Percentiles rank a stretch among this genome's conserved stretches.
Evolutionary conservation across 1,284 basidiomycete genomes (phyloP).

Genomic region (Coriolopsis trogii): DNA sequence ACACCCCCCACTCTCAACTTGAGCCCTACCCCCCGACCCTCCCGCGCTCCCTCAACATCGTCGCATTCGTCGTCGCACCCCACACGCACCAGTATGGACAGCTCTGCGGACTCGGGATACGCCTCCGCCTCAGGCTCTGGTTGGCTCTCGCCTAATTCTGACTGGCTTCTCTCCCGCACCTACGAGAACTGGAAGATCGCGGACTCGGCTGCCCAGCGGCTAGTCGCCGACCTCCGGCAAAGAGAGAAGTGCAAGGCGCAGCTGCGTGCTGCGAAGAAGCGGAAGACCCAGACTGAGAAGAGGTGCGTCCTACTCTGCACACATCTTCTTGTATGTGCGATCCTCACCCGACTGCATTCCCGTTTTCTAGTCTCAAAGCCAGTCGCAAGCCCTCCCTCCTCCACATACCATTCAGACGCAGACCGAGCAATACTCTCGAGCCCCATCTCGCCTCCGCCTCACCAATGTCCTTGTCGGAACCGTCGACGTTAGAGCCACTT

Average conservation of each 20-base stretch:
- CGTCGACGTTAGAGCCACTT: no score
- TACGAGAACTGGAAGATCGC: slow-evolving; percentile 28
- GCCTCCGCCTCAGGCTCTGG: slow-evolving; percentile 11
- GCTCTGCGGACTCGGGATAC: slow-evolving; percentile 21
- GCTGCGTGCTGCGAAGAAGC: slow-evolving; percentile 21
- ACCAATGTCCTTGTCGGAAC: background rate
- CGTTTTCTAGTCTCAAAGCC: slow-evolving; percentile 7
- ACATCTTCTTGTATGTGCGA: background rate
- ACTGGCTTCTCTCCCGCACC: slow-evolving; percentile 21
- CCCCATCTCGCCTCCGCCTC: background rate
- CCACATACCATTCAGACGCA: slow-evolving; percentile 2
- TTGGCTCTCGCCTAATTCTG: slow-evolving; percentile 13
- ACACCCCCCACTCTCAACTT: background rate
- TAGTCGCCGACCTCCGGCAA: slow-evolving; percentile 13
- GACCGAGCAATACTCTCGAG: background rate
- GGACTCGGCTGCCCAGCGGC: slow-evolving; percentile 26
- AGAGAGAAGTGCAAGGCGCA: slow-evolving; percentile 17
- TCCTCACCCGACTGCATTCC: no score
- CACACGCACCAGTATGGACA: background rate
- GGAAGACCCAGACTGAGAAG: slow-evolving; percentile 3
- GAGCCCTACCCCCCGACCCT: background rate
- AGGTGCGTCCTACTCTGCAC: slow-evolving; percentile 13
- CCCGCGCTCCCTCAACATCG: background rate
- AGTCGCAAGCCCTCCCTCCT: slow-evolving; percentile 16
- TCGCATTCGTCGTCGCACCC: background rate